Evolutionary conservation across 768 basidiomycete species (phyloP).

Genomic region (Leucogyrophana mollusca): DNA sequence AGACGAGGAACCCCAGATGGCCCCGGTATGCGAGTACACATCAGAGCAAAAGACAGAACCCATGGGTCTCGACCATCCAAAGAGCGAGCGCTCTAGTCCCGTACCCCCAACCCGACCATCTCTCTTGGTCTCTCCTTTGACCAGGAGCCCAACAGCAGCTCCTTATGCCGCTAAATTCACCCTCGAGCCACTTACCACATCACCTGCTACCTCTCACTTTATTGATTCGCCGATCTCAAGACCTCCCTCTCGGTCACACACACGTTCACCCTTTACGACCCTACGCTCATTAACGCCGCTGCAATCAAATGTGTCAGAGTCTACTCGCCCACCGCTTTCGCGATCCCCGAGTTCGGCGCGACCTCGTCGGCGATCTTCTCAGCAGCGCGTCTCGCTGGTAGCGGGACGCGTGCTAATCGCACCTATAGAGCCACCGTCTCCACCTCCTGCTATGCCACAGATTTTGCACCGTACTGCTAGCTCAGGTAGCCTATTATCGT

Average conservation of each 20-base stretch:
- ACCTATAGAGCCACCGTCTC: conserved; percentile 70
- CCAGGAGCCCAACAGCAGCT: conserved; percentile 23
- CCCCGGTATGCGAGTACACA: conserved; percentile 5
- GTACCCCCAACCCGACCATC: conserved; percentile 10
- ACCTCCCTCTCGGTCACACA: conserved; percentile 33
- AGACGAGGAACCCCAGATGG: conserved; percentile 26
- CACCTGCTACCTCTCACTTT: conserved; percentile 27
- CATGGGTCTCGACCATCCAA: conserved; percentile 14
- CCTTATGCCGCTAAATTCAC: conserved; percentile 19
- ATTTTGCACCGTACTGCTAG: conserved; percentile 66
- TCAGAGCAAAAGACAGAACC: conserved; percentile 8
- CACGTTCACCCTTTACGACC: conserved; percentile 28
- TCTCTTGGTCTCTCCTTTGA: conserved; percentile 11
- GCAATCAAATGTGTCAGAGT: conserved; percentile 16
- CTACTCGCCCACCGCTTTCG: conserved; percentile 30
- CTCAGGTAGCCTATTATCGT: conserved; percentile 60
- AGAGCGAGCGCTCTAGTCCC: conserved; percentile 6
- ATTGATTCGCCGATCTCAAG: conserved; percentile 26
- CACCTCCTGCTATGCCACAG: conserved; percentile 57
- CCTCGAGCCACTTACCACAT: conserved; percentile 25
- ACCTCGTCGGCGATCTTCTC: conserved; percentile 75
- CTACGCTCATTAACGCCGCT: conserved; percentile 19
- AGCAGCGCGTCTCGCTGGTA: conserved; percentile 81
- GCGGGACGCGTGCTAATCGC: conserved; percentile 80
- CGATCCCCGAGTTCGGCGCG: conserved; percentile 60